Base-by-base conservation (phyloP, 345 rosid species). In the Firmiana major region DNA sequence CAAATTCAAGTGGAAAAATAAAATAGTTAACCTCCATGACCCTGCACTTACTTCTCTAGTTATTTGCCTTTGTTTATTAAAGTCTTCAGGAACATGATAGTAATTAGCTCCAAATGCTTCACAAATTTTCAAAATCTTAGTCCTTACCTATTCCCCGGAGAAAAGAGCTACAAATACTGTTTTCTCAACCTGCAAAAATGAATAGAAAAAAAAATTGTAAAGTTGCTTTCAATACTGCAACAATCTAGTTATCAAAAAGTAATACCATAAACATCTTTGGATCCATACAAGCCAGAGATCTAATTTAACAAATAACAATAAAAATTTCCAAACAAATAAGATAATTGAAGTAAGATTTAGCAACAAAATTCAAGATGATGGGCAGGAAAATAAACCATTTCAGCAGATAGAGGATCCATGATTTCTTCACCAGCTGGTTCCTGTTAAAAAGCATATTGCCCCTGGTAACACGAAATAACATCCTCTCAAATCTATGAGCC, bases 41-140 rank as follows among this genome's bases (percentile, higher is more conserved):
- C 71, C 59, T 34, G 51, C 9, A 82, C 97, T 86, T 87, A 95
- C 98, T 86, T 95, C 99, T 86, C 94, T 89, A 9, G 90, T 89
- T 84, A 93, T 87, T 85, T 92, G 97, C 77, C 94, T 87, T 80
- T 92, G 98, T 84, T 95, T 95, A 43, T 88, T 87, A 43, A 85
- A 79, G 84, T 93, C 98, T 84, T 93, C 99, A 9, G 98, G 96
- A 76, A 93, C 93, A 83, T 97, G 94, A 88, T 90, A 95, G 83
- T 97, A 93, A 86, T 90, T 90, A 68, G 97, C 98, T 77, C 94
- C 97, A 90, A 95, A 95, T 71, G 98, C 98, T 88, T 93, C 97
- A 75, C 99, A 95, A 78, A 95, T 90, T 89, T 87, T 93, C 75
- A 90, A 80, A 81, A 92, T 90, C 84, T 95, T 95, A 34, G 82